Percentiles rank a stretch among this genome's conserved stretches.
These are phyloP conservation scores for Massariosphaeria phaeospora DNA, from an alignment of 495 filamentous ascomycete genomes.

Conservation along the genomic window DNA sequence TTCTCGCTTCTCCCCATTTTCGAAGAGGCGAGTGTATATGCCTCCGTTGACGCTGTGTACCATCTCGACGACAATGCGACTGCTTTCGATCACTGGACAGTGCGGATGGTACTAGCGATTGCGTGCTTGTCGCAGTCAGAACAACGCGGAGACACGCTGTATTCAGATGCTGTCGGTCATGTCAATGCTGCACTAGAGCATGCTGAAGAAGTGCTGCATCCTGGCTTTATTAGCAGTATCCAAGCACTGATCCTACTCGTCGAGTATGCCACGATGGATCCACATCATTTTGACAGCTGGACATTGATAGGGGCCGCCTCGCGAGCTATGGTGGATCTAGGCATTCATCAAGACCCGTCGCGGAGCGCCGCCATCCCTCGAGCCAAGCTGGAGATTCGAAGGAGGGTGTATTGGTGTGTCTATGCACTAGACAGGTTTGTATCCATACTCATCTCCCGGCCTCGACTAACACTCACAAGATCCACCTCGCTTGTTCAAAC, in stretches of 20 bases:
- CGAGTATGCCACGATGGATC: constrained; percentile 81
- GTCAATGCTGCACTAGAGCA: constrained; percentile 66
- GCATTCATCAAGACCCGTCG: constrained; percentile 84
- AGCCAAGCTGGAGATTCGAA: constrained; percentile 64
- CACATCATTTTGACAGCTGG: constrained; percentile 85
- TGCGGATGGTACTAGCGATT: constrained; percentile 86
- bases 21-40: constrained; percentile 65
- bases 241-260: constrained; percentile 81
- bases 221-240: constrained; percentile 74
- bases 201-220: constrained; percentile 73
- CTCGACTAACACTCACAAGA: constrained; percentile 44
- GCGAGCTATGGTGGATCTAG: constrained; percentile 77
- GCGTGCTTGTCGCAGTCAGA: constrained; percentile 67
- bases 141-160: constrained; percentile 57
- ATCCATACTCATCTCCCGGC: not conserved
- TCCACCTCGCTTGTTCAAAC: constrained; percentile 74
- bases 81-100: constrained; percentile 73
- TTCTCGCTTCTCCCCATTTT: constrained; percentile 76
- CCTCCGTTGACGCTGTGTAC: constrained; percentile 75
- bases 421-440: constrained; percentile 79
- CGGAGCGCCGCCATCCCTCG: constrained; percentile 56
- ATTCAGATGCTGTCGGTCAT: constrained; percentile 59
- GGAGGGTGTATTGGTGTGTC: constrained; percentile 78
- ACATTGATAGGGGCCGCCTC: constrained; percentile 82
- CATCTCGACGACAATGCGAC: constrained; percentile 56